Base-by-base conservation (phyloP, 805 yeast species). In the Wickerhamiella bombiphila region DNA sequence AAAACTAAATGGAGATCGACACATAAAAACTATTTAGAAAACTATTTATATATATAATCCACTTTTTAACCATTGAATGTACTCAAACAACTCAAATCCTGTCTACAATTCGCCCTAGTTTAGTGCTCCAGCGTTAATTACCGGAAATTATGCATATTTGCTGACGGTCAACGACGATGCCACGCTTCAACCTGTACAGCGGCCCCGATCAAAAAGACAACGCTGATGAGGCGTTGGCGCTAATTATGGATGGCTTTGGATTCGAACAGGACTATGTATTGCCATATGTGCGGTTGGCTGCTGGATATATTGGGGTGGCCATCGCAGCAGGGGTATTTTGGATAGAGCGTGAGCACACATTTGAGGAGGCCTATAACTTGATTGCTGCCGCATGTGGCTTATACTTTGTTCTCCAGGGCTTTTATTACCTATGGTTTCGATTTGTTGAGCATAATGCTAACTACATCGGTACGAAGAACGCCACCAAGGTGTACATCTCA, bases 201-300 rank as follows among this genome's bases (percentile, higher is more conserved):
- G 43, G 45, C 16, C 33, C 34, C 16, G 40, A 41, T 31, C 51
- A 48, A 34, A 44, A 43, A 19, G 40, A 39, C 19, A 44, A 39
- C 22, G 43, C 46, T 4, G 51, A 49, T 30, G 51, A 45, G 36
- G 38, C 34, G 7, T 32, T 49, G 17, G 48, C 40, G 32, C 21
- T 9, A n/a, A 11, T 42, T 18, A 32, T 49, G 35, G 51, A 39
- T 20, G 29, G 34, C 9, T 17, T 37, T 14, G 52, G 49, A n/a
- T 45, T 33, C 35, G n/a, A 31, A 32, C 53, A 49, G 38, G 35
- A 38, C 35, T 47, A 32, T 31, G 24, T 17, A 9, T 28, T 35
- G 8, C 52, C 48, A 39, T 40, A 48, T 19, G 22, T 31, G 16
- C 41, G 51, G 14, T 42, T 49, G 18, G 44, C 37, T 8, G 18